Base-by-base conservation (phyloP, 2,329 filamentous ascomycete genomes). In the Lizonia empirigonia region DNA sequence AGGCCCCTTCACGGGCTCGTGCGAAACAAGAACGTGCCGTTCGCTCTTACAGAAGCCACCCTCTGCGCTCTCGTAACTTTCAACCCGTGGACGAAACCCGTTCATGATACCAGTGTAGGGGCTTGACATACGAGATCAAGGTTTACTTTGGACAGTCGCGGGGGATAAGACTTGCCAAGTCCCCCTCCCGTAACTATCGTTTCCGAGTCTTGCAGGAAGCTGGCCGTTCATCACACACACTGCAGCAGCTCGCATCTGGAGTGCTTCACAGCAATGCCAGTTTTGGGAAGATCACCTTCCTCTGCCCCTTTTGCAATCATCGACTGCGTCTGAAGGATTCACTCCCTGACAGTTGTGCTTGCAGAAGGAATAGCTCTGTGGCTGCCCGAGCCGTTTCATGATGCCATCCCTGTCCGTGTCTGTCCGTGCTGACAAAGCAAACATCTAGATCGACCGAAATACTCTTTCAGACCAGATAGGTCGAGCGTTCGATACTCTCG, bases 121-220 rank as follows among this genome's bases (percentile, higher is more conserved):
- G 23, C 22, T 36, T 15, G 39, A 30, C 46, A 50, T 27, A 53
- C 54, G 53, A 50, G 26, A 53, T 39, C 53, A 55, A 49, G 50
- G 35, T 35, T 36, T 37, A 39, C 58, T 55, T 26, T 29, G 40
- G 26, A 49, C 38, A 38, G 41, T 48, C 47, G 55, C 50, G 46
- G 38, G 38, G 44, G 51, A 51, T 60, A 63, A 64, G 61, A 60
- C 40, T 55, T 44, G 63, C 64, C 65, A 69, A 68, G 22, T 27
- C 37, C 23, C 16, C 33, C 15, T 45, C 46, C 44, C 35, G 23
- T 24, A n/a, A n/a, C n/a, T n/a, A 23, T 49, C 23, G 12, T 41
- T 29, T 38, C 29, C n/a, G 41, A 53, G 50, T 39, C 46, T 53
- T 60, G 41, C 44, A 27, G 33, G 42, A 39, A 18, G 35, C 13